These are phyloP conservation scores for Hortiboletus rubellus DNA, from an alignment of 1,284 basidiomycete genomes.

Conservation along the genomic window DNA sequence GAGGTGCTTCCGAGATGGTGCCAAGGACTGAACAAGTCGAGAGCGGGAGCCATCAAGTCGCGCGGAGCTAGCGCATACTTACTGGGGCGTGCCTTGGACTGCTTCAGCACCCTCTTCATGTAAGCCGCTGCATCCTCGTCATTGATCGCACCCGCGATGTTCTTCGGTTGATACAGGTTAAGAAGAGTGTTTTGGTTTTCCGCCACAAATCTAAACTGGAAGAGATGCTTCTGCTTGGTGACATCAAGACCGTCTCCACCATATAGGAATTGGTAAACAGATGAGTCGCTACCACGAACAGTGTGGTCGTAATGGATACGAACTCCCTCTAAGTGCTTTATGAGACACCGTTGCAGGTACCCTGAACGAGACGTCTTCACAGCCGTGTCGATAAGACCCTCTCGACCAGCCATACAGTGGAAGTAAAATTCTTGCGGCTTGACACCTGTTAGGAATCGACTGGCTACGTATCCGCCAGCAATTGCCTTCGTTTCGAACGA, in stretches of 20 bases:
- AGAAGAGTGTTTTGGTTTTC: conserved; percentile 85
- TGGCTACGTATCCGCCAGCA: conserved; percentile 99
- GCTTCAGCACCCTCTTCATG: conserved; percentile 92
- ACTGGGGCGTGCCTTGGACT: conserved; percentile 48
- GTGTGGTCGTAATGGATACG: conserved; percentile 98
- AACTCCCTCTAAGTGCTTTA: conserved; percentile 98
- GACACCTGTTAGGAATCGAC: conserved; percentile 98
- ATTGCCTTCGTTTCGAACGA: conserved; percentile 96
- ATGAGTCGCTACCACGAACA: conserved; percentile 92
- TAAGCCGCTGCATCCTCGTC: conserved; percentile 69
- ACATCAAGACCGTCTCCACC: conserved; percentile 97
- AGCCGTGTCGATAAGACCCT: conserved; percentile 98
- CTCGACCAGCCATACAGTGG: conserved; percentile 99
- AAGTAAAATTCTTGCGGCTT: conserved; percentile 99
- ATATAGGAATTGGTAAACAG: conserved; percentile 96
- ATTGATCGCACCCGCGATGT: conserved; percentile 62
- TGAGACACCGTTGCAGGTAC: conserved; percentile 96
- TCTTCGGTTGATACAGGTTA: conserved; percentile 69
- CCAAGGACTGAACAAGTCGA: conserved; percentile 80
- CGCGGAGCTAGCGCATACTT: conserved; percentile 48
- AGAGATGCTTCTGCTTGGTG: conserved; percentile 90
- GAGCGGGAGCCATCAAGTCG: conserved; percentile 66
- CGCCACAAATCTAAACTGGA: conserved; percentile 92
- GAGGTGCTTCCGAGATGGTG: conserved; percentile 89
- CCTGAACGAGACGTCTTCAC: conserved; percentile 99